Conservation (phyloP, 192 early-diverging fungal genomes). For the Chytriomyces sp. region DNA sequence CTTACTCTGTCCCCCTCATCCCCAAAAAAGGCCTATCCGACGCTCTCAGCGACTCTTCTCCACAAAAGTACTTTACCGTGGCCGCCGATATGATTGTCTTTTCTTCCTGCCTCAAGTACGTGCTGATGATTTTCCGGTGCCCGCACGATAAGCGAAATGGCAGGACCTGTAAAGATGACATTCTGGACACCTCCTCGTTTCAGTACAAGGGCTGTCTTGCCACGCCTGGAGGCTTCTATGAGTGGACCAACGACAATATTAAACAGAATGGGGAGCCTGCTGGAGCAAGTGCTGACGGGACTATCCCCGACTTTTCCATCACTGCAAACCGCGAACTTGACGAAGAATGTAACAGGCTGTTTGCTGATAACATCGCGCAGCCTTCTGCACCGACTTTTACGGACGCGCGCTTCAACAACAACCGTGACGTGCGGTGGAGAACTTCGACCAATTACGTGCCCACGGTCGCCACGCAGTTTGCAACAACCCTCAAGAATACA, state of each 20-base stretch:
- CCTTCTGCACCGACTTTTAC: neutral
- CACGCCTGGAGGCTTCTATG: constrained; percentile 30
- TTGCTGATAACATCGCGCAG: neutral
- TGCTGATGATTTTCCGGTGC: constrained; percentile 26
- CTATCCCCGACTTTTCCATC: constrained; percentile 9
- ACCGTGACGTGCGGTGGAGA: constrained; percentile 23
- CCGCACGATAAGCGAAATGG: constrained; percentile 6
- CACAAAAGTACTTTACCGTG: constrained; percentile 17
- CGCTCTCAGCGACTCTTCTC: constrained; percentile 7
- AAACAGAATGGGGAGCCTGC: neutral
- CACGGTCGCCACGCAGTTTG: constrained; percentile 20
- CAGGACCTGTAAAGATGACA: neutral
- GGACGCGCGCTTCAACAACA: constrained; percentile 19
- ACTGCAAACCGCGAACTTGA: constrained; percentile 22
- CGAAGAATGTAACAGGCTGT: constrained; percentile 22
- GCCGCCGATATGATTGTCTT: constrained; percentile 30
- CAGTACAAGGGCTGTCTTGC: constrained; percentile 36
- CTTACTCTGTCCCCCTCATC: neutral
- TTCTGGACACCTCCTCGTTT: constrained; percentile 12
- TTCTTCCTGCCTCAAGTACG: neutral
- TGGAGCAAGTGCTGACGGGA: neutral
- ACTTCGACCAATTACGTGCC: constrained; percentile 23
- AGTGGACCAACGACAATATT: neutral
- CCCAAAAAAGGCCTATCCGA: neutral
- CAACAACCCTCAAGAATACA: neutral